Base-by-base conservation (phyloP, 805 yeast genomes). In the Ogataea siamensis region DNA sequence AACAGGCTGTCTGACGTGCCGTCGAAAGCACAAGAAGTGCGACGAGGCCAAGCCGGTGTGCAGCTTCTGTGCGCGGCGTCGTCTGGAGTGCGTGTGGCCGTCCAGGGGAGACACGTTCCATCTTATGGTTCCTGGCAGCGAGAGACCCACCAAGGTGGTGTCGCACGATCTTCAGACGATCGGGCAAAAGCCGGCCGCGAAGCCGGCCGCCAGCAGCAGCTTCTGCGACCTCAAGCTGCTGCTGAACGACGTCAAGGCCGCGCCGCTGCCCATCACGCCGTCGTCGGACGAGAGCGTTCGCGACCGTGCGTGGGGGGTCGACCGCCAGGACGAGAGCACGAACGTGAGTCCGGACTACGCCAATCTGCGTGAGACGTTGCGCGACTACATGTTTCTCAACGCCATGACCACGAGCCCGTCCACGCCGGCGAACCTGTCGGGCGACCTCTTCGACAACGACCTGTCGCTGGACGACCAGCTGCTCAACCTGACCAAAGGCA, bases 21-120 rank as follows among this genome's bases (percentile, higher is more conserved):
- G 78, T 18, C 73, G 69, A 42, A 62, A 73, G 36, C 76, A 72
- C 50, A 69, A 71, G 64, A 72, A 72, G 49, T 72, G 78, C 53
- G 78, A 72, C 51, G 78, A 72, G 49, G 70, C 67, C 39, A 46
- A 47, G 27, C 78, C 78, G 2, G 67, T 66, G 16, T 73, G 78
- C 51, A 49, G 57, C 11, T 64, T 64, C 31, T 72, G 77, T 43
- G 20, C 45, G 14, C 45, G 48, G 11, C 62, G 67, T 34, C 36
- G 48, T 29, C 22, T 64, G 52, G 63, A 37, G 39, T 57, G 62
- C 39, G 40, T 45, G 12, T 57, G 62, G 62, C 62, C 60, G 4
- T 45, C 45, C 8, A 34, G 31, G 10, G 50, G 47, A 14, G 44
- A 42, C 37, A 42, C 39, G 2, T 46, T 46, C 42, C 41, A 37